phyloP scores from a whole-genome alignment of 768 basidiomycete genomes.

The Serpula lacrymans region DNA sequence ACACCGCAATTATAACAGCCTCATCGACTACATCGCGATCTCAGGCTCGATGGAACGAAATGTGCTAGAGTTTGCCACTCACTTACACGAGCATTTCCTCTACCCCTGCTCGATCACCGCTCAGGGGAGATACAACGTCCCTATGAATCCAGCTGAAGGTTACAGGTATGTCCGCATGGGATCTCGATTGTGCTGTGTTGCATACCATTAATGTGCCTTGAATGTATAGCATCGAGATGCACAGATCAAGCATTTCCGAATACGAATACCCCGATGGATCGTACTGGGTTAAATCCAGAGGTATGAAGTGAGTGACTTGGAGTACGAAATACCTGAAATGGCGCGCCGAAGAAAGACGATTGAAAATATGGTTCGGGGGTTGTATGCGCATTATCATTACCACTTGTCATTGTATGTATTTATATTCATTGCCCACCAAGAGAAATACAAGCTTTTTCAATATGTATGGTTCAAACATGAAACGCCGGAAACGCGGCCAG shows the following conservation, averaged over 20 bases:
- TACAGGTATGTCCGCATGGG: constrained; percentile 52
- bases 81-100: constrained; percentile 92
- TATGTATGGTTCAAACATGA: no score
- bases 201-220: constrained; percentile 3
- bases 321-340: no score
- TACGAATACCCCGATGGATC: constrained; percentile 85
- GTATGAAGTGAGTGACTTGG: no score
- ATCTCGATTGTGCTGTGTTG: no score
- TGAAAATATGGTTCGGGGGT: no score
- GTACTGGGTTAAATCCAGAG: constrained; percentile 57
- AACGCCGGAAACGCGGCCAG: no score
- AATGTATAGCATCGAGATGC: constrained; percentile 79
- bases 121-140: constrained; percentile 86
- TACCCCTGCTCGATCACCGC: constrained; percentile 86
- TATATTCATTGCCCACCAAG: no score
- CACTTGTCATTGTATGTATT: no score
- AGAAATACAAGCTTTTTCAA: no score
- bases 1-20: constrained; percentile 31
- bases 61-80: constrained; percentile 87
- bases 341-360: no score
- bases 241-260: constrained; percentile 71
- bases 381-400: no score
- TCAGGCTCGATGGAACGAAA: constrained; percentile 93
- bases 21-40: constrained; percentile 92
- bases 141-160: constrained; percentile 71